Conservation (phyloP, 495 filamentous ascomycete species). For the Durotheca rogersii region DNA sequence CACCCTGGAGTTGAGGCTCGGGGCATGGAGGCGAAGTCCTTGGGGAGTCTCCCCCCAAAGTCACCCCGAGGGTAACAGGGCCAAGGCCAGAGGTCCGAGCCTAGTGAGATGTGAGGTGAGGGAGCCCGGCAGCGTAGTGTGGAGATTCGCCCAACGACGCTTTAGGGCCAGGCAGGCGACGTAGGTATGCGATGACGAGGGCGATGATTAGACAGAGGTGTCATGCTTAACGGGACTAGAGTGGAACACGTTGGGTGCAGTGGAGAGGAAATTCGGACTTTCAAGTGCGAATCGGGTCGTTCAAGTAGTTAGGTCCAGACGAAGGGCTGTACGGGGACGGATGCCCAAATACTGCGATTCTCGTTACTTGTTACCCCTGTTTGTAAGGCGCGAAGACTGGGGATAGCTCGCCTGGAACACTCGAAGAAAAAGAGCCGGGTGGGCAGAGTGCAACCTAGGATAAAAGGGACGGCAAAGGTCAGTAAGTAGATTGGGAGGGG, state of each 20-base stretch:
- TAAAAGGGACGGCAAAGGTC: no score
- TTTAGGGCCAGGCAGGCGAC: not conserved
- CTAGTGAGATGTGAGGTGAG: no score
- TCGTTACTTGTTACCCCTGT: no score
- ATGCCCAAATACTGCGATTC: constrained; percentile 14
- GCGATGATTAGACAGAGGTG: constrained; percentile 9
- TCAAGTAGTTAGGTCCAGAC: not conserved
- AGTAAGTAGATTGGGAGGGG: no score
- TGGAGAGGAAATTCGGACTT: constrained; percentile 7
- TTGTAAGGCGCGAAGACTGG: constrained; percentile 12
- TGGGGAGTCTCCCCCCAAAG: not conserved
- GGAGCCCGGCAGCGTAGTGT: no score
- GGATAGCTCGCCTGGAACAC: not conserved
- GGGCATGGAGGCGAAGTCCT: constrained; percentile 7
- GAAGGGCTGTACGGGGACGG: no score
- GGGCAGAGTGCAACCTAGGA: constrained; percentile 4
- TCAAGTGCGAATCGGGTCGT: constrained; percentile 12
- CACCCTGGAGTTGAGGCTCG: not conserved
- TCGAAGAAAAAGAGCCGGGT: not conserved
- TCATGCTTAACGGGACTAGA: not conserved
- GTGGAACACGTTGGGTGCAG: constrained; percentile 10
- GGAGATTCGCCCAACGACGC: no score
- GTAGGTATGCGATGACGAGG: constrained; percentile 11
- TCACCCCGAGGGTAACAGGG: constrained; percentile 1
- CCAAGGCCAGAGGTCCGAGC: no score